Base-by-base conservation (phyloP, 257 asterid species). In the Leonotis leonurus region DNA sequence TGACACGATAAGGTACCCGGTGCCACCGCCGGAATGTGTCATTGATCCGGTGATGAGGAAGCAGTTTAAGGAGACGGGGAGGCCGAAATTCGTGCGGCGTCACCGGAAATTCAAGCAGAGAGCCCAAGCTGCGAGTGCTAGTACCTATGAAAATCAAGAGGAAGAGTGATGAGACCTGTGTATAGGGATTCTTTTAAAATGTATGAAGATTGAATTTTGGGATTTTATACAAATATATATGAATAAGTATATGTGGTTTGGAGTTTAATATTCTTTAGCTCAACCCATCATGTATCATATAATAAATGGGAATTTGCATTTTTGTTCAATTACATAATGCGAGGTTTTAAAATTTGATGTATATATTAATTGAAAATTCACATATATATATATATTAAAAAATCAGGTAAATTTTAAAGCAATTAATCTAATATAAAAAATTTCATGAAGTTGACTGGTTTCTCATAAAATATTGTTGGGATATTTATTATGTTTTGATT, bases 11-110 rank as follows among this genome's bases (percentile, higher is more conserved):
- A 83, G 98, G 52, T 91, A 91, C 39, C 56, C 83, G 0, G 49
- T 70, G 39, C 80, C 95, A 13, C 88, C 74, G 14, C 68, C 95
- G 3, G 98, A 91, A 50, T 91, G 98, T 43, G 89, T 73, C 7
- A 33, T 84, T 11, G 93, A 91, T 61, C 87, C 82, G n/a, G 37
- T 13, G 45, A 80, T 71, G 21, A 70, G 80, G 59, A 70, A 29
- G 6, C 55, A 7, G 18, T 88, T 86, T 50, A 88, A 86, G 69
- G 85, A 81, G 14, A 83, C 87, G 0, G 98, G 98, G 4, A 69
- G 95, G 45, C 63, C 64, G 53, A 86, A 80, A 70, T 75, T 86
- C 32, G 87, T 75, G 13, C 87, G 58, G 24, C 80, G 30, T 8
- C 80, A 24, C 0, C 83, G 78, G 43, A 80, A 70, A 66, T 60